Evolutionary conservation across 129 eudicot species (phyloP), one percentile per base, ranked within the genome.

Genomic region (Erigeron canadensis): DNA sequence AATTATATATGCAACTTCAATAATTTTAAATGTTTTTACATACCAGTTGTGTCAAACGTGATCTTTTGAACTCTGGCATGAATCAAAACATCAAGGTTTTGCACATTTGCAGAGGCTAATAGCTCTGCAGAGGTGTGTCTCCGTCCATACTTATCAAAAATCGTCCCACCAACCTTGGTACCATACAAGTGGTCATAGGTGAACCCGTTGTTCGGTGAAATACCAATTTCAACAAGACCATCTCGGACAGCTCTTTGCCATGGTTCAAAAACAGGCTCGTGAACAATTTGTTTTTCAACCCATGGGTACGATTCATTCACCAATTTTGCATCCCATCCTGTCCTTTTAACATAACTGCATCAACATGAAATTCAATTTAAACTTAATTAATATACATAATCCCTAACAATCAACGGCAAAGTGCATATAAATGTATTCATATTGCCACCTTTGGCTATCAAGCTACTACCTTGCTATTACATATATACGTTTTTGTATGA

Each of bases 101-200:
- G 15, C 0, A 75, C 63, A 50, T 87, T 84, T 8, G 83, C 92
- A 0, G 97, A 84, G 41, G 86, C 75, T 55, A 94, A 86, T 48
- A 94, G 82, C 86, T 94, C 97, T 0, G 92, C 96, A 8, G 96
- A 91, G 3, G 96, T 87, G 82, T 83, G 93, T 67, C 99, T 97
- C 38, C 91, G 91, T 2, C 96, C 99, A 22, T 45, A 81, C 57
- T 75, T 79, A 47, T 94, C 99, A 57, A 94, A 94, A 56, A 88
- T 90, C 17, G 96, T 94, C n/a, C 99, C 99, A 5, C 98, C 98
- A 10, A 93, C 76, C 67, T 93, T 93, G 66, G 98, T 93, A 48
- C 98, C 98, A 28, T 89, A 87, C 66, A 89, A 34, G 67, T 93
- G 98, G 72, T 93, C 96, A 65, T 85, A 93, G 21, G 98, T 89